Evolutionary conservation across 2,329 filamentous ascomycete species (phyloP), one percentile per base, ranked within the genome.

Genomic region (Fusarium haematococcum): DNA sequence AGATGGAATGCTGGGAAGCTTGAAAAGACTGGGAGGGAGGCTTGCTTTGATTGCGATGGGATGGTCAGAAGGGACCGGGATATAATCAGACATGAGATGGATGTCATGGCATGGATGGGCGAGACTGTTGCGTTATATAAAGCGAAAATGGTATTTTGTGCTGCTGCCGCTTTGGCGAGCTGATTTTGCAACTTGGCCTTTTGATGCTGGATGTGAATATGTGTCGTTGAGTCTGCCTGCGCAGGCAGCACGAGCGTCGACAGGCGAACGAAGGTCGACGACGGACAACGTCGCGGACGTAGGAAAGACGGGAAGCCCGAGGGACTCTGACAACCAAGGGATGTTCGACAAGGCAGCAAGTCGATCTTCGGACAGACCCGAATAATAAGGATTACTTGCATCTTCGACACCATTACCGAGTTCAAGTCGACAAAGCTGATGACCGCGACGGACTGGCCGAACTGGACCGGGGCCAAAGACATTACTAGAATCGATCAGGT

Each of bases 101-200:
- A 54, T 30, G 48, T 52, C 18, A 30, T 13, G 33, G 33, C 23
- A 41, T 33, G 43, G 14, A 48, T 45, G 50, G n/a, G 25, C 25
- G 64, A 63, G 54, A 43, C 41, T 45, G 52, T 30, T 45, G 52
- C 27, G 54, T 45, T 43, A 41, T 63, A 61, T 63, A 50, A 20
- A 63, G 56, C 41, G 61, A 33, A 27, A 65, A 60, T 70, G 67
- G 70, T 73, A 58, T 60, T 68, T 27, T 68, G 54, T 70, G 41
- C 57, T 45, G 63, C 60, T 48, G 50, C 69, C 63, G 30, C 13
- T 43, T 70, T 60, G 73, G 72, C 57, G 58, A 70, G 63, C 58
- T 65, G 60, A 61, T n/a, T 25, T 59, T 58, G 60, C 43, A 70
- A 73, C 54, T 33, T 50, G 59, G 11, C 27, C n/a, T 58, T 13